These are phyloP conservation scores for Verticillium alfalfae DNA, from an alignment of 2,329 filamentous ascomycete genomes.

Conservation along the genomic window DNA sequence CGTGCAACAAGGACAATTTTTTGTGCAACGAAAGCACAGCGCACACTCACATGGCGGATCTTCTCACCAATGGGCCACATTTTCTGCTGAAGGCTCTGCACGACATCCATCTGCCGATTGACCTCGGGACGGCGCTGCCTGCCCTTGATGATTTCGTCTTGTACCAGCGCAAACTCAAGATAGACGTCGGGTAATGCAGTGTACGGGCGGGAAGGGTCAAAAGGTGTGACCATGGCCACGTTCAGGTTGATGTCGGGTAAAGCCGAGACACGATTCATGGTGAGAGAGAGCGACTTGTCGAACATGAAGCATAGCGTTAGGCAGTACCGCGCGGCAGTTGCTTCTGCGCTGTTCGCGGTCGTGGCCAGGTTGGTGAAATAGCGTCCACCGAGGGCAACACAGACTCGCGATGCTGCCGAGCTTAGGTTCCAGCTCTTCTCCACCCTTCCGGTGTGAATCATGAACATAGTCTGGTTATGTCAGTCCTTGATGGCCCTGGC, in stretches of 20 bases:
- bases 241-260: constrained; percentile 2
- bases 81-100: constrained; percentile 1
- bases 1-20: background rate
- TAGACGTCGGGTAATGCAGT: background rate
- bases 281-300: constrained; percentile 1
- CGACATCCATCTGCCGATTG: background rate
- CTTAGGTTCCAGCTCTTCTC: constrained; percentile 1
- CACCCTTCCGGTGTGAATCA: background rate
- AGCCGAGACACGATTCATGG: background rate
- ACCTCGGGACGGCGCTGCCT: background rate
- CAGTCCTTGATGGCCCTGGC: background rate
- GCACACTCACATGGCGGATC: background rate
- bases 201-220: background rate
- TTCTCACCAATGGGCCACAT: constrained; percentile 1
- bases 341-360: background rate
- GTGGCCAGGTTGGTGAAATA: background rate
- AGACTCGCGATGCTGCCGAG: background rate
- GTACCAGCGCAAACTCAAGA: background rate
- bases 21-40: background rate
- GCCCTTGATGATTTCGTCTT: background rate
- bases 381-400: background rate
- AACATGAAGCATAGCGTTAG: background rate
- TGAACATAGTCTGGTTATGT: background rate
- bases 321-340: background rate
- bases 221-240: background rate